Evolutionary conservation across 2,329 filamentous ascomycete species (phyloP).

Genomic region (Colletotrichum kahawae): DNA sequence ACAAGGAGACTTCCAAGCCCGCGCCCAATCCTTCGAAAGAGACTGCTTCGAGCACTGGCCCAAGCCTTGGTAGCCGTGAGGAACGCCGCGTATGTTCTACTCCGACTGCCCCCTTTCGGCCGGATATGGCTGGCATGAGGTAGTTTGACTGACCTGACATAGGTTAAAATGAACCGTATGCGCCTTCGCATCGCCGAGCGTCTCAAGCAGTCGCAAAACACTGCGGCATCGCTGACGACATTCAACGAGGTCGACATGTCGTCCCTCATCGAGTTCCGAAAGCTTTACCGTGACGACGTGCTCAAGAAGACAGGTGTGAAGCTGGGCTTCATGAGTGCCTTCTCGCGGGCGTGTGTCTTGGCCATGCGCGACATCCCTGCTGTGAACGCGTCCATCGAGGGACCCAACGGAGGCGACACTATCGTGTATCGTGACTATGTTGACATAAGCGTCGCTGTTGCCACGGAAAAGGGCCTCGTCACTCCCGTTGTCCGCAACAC

Average conservation of each 20-base stretch:
- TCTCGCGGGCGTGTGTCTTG: constrained; percentile 86
- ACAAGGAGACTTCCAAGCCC: constrained; percentile 26
- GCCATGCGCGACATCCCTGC: constrained; percentile 95
- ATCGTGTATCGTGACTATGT: constrained; percentile 99
- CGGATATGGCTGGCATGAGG: not conserved
- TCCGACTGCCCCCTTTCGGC: not conserved
- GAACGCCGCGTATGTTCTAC: constrained; percentile 77
- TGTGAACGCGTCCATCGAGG: constrained; percentile 97
- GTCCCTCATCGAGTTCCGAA: constrained; percentile 94
- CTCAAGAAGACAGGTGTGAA: constrained; percentile 97
- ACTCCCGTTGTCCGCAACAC: constrained; percentile 96
- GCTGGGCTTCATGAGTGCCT: constrained; percentile 99
- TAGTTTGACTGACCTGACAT: not conserved
- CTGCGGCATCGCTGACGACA: constrained; percentile 92
- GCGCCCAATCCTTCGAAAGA: constrained; percentile 23
- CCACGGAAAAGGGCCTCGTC: constrained; percentile 95
- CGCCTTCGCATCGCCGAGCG: constrained; percentile 95
- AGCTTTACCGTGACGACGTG: constrained; percentile 95
- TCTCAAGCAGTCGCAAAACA: constrained; percentile 99
- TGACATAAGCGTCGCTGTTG: constrained; percentile 95
- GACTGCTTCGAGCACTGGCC: constrained; percentile 31
- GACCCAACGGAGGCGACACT: constrained; percentile 91
- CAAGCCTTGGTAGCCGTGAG: constrained; percentile 73
- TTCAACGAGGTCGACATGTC: constrained; percentile 99
- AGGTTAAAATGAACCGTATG: constrained; percentile 99